These are phyloP conservation scores for Raphanus sativus DNA, from an alignment of 345 rosid species.

Conservation along the genomic window DNA sequence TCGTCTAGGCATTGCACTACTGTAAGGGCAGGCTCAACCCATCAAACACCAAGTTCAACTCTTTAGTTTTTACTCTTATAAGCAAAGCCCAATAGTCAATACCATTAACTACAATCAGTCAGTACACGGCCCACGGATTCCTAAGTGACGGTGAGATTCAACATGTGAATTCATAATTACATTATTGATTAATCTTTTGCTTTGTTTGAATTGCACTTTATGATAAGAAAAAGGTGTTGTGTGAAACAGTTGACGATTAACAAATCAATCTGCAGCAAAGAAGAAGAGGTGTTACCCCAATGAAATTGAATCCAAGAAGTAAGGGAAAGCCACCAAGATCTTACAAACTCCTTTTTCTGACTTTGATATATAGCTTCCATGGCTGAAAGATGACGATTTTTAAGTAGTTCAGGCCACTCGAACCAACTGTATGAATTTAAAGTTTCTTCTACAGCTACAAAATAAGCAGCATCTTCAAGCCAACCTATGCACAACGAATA, in stretches of 20 bases:
- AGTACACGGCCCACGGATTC: too few relatives aligned
- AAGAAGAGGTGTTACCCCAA: slow-evolving; percentile 31
- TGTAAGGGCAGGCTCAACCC: slow-evolving; percentile 31
- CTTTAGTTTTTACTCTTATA: neutral
- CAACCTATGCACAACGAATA: slow-evolving; percentile 55
- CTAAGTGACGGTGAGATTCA: too few relatives aligned
- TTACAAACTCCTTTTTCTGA: slow-evolving; percentile 79
- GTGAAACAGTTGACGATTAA: too few relatives aligned
- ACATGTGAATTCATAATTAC: too few relatives aligned
- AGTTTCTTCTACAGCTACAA: slow-evolving; percentile 78
- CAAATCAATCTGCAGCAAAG: slow-evolving; percentile 60
- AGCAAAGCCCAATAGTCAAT: neutral
- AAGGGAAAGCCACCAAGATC: slow-evolving; percentile 34
- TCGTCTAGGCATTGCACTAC: slow-evolving; percentile 31
- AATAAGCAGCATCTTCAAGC: slow-evolving; percentile 97
- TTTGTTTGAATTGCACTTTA: too few relatives aligned
- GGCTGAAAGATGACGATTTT: slow-evolving; percentile 80
- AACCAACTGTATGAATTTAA: slow-evolving; percentile 70
- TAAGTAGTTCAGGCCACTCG: slow-evolving; percentile 82
- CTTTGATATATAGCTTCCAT: slow-evolving; percentile 77
- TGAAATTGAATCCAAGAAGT: slow-evolving; percentile 16
- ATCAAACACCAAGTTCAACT: neutral
- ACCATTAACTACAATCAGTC: neutral
- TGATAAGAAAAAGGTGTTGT: too few relatives aligned
- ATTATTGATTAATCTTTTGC: too few relatives aligned